phyloP scores from a whole-genome alignment of 2,329 filamentous ascomycete species.

The Conoideocrella luteorostrata region DNA sequence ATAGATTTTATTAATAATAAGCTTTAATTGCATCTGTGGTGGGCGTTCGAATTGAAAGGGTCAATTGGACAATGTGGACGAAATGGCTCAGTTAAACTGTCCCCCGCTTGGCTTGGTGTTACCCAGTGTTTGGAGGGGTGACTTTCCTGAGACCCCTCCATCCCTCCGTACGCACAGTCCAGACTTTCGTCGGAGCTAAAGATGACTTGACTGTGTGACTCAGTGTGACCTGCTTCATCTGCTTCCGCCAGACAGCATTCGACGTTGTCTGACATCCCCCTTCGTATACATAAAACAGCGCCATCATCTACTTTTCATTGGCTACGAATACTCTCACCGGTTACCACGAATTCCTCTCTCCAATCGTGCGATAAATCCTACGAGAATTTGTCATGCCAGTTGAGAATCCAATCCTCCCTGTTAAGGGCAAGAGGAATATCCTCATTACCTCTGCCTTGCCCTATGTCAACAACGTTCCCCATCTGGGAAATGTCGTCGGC shows the following conservation, averaged over 20 bases:
- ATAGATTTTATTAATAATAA: too few relatives aligned
- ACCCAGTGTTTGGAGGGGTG: too few relatives aligned
- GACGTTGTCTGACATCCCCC: too few relatives aligned
- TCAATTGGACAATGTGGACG: too few relatives aligned
- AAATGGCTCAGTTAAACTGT: too few relatives aligned
- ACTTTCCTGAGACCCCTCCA: constrained; percentile 1
- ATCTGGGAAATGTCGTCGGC: constrained; percentile 84
- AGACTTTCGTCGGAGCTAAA: not conserved
- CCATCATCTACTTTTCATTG: not conserved
- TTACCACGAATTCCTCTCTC: not conserved
- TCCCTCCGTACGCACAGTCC: not conserved
- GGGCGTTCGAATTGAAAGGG: too few relatives aligned
- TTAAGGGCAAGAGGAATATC: constrained; percentile 74
- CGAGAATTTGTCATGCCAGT: constrained; percentile 9
- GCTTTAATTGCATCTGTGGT: too few relatives aligned
- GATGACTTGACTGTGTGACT: too few relatives aligned
- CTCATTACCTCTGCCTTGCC: constrained; percentile 88
- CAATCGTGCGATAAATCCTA: not conserved
- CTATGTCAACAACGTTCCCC: constrained; percentile 70
- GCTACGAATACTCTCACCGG: not conserved
- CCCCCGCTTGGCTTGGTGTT: too few relatives aligned
- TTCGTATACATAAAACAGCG: not conserved
- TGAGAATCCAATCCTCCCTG: constrained; percentile 48
- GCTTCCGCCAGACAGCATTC: not conserved
- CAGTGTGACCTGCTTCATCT: not conserved